Evolutionary conservation across 2,329 filamentous ascomycete genomes (phyloP).

Genomic region (Fusarium poae): DNA sequence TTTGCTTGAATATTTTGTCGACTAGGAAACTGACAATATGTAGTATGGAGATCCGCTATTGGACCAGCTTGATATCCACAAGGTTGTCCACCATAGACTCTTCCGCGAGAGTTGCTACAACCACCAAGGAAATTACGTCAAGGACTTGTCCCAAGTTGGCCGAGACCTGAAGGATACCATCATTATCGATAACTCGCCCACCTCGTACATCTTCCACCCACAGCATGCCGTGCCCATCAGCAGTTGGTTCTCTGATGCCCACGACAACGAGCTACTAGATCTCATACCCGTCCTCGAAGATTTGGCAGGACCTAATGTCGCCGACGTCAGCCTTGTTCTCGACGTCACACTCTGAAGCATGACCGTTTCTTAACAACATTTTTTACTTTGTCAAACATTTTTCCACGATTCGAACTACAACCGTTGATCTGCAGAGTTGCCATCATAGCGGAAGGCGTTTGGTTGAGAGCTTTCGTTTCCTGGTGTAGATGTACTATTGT

Average conservation of each 20-base stretch:
- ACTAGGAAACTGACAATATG: constrained; percentile 42
- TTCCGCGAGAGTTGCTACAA: constrained; percentile 99
- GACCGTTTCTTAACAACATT: constrained; percentile 48
- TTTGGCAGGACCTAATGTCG: constrained; percentile 86
- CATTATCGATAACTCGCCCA: constrained; percentile 99
- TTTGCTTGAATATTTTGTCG: neutral
- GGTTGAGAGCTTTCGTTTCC: constrained; percentile 62
- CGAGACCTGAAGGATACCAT: constrained; percentile 97
- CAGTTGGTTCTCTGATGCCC: constrained; percentile 99
- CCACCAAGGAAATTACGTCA: constrained; percentile 99
- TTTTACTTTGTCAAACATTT: constrained; percentile 51
- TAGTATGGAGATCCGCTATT: constrained; percentile 96
- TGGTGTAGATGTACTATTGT: constrained; percentile 64
- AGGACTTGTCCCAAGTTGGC: constrained; percentile 97
- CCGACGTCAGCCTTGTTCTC: constrained; percentile 96
- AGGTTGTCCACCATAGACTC: constrained; percentile 93
- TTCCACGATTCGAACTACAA: constrained; percentile 51
- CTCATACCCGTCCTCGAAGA: constrained; percentile 98
- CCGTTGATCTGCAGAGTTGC: constrained; percentile 55
- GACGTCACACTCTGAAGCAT: constrained; percentile 81
- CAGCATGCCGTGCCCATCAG: constrained; percentile 99
- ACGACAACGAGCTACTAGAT: constrained; percentile 98
- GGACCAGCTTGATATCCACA: constrained; percentile 96
- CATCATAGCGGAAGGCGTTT: constrained; percentile 70
- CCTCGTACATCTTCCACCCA: constrained; percentile 99